Evolutionary conservation across 257 asterid genomes (phyloP).

Genomic region (Nicotiana tomentosiformis): DNA sequence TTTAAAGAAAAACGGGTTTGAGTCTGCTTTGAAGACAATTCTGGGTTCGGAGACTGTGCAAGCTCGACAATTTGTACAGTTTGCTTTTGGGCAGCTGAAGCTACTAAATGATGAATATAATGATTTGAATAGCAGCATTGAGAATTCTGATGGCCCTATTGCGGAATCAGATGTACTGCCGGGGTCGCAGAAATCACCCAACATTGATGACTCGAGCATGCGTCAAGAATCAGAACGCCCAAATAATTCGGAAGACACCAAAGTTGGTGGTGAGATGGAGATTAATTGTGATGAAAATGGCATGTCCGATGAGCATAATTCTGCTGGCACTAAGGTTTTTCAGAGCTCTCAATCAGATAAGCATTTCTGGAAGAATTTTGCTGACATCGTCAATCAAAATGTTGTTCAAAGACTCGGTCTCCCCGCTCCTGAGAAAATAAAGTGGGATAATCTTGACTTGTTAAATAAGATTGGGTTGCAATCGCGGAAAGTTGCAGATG

Average conservation of each 20-base stretch:
- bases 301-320: background rate
- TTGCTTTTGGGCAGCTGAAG: conserved; percentile 83
- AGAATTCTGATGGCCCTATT: conserved; percentile 5
- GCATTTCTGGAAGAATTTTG: conserved; percentile 68
- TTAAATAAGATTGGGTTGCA: conserved; percentile 62
- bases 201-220: conserved; percentile 11
- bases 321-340: conserved; percentile 20
- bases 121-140: conserved; percentile 29
- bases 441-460: conserved; percentile 77
- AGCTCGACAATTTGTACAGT: conserved; percentile 89
- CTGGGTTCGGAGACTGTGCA: conserved; percentile 85
- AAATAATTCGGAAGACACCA: conserved; percentile 23
- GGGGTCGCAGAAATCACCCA: background rate
- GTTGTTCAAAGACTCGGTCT: conserved; percentile 65
- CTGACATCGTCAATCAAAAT: conserved; percentile 57
- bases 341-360: conserved; percentile 51
- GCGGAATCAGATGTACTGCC: conserved; percentile 17
- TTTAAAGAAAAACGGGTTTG: conserved; percentile 69
- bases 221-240: conserved; percentile 23
- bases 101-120: conserved; percentile 61
- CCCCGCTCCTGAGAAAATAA: conserved; percentile 60
- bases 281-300: conserved; percentile 10
- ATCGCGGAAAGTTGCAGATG: conserved; percentile 69
- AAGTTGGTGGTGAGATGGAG: conserved; percentile 11
- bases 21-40: conserved; percentile 70